Conservation (phyloP, 176 grass and related monocot genomes). For the Hyparrhenia diplandra region DNA sequence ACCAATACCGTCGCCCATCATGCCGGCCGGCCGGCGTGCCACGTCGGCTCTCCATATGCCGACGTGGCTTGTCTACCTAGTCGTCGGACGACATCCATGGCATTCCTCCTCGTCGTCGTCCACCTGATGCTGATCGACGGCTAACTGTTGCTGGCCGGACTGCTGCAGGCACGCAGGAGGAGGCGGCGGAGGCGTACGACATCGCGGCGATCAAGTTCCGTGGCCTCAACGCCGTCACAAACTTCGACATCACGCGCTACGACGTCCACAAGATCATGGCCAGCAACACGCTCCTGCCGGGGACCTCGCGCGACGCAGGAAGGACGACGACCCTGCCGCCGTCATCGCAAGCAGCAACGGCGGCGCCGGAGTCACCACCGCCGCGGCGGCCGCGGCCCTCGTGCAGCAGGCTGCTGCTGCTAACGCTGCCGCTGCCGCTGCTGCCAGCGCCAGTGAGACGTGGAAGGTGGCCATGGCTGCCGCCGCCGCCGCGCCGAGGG, state of each 20-base stretch:
- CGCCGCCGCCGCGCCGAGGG: background rate
- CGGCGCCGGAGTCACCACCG: background rate
- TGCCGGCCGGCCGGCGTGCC: background rate
- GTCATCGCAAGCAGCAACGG: too few species aligned
- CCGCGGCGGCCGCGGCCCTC: background rate
- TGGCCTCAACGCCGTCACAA: constrained; percentile 89
- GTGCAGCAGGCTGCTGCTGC: background rate
- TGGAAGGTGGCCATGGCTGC: constrained; percentile 20
- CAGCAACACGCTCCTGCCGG: constrained; percentile 78
- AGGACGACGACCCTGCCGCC: constrained; percentile 9
- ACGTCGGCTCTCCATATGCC: background rate
- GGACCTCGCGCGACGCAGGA: constrained; percentile 71
- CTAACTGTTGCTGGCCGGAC: too few species aligned
- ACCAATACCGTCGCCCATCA: background rate
- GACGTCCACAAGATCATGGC: constrained; percentile 99
- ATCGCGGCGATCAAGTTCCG: constrained; percentile 96
- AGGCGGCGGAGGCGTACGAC: constrained; percentile 97
- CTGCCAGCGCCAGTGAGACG: background rate
- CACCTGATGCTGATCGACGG: too few species aligned
- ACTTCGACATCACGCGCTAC: constrained; percentile 96
- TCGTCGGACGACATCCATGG: background rate
- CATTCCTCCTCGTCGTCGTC: background rate
- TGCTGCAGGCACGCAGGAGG: constrained; percentile 96
- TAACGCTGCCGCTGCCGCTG: background rate
- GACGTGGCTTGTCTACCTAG: background rate